Evolutionary conservation across 768 basidiomycete species (phyloP), one percentile per base, ranked within the genome.

Genomic region (Brasilioporus rufonigricans): DNA sequence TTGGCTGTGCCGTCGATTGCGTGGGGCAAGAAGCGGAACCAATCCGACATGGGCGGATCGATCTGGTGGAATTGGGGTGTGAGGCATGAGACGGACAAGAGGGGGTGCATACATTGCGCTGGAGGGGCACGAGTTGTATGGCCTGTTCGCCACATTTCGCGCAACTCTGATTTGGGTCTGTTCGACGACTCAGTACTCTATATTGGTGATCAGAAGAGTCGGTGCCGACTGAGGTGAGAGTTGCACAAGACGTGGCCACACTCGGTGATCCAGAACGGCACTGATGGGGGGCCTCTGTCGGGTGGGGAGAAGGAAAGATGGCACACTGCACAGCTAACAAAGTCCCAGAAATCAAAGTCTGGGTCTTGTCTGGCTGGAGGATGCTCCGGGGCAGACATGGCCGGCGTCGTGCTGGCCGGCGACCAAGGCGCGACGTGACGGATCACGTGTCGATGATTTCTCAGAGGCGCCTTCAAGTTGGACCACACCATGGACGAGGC

Each of bases 241-340:
- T 93, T 93, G 77, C 91, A 93, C 26, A 93, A 61, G 53, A 93
- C 80, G 76, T 93, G 91, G 0, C 89, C 89, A 61, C 91, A 93
- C 67, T 92, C 89, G 2, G 91, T 91, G 56, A 92, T 76, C 91
- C 91, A 93, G 68, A 93, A 93, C 0, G 91, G 91, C 26, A 89
- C 72, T 3, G 79, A 75, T 11, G 85, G 78, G 1, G 74, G 71
- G 0, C 78, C 80, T 39, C 76, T 73, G 35, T 79, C 76, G n/a
- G 68, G 68, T 2, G 81, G 73, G 8, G 74, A 64, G 61, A 87
- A 93, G 0, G 84, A 80, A 26, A 89, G 76, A 58, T 85, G 84
- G 61, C 91, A 93, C 64, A 80, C 76, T 0, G 80, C 74, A 62
- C 91, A 93, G 50, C 73, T 71, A 7, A 91, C 85, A 57, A 89